phyloP scores from a whole-genome alignment of 805 yeast genomes.

The Candida saitoana region DNA sequence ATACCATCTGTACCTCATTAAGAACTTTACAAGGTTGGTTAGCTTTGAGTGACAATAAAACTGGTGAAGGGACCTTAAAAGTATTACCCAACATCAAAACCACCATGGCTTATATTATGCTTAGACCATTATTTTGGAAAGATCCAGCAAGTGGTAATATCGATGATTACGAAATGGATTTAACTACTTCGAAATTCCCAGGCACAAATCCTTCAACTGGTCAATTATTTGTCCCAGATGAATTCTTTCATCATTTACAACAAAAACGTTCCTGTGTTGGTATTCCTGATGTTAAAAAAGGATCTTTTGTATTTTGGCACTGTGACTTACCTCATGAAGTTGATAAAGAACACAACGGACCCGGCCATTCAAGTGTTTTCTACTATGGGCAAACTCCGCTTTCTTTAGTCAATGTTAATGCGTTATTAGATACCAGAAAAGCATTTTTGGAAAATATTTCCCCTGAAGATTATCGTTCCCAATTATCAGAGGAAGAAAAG shows the following conservation, averaged over 20 bases:
- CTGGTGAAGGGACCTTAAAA: conserved; percentile 38
- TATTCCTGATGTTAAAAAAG: conserved; percentile 37
- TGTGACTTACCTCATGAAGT: conserved; percentile 40
- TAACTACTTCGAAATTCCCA: conserved; percentile 31
- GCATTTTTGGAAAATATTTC: conserved; percentile 11
- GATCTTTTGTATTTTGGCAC: conserved; percentile 44
- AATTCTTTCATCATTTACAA: conserved; percentile 31
- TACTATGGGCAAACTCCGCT: conserved; percentile 36
- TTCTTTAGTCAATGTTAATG: conserved; percentile 12
- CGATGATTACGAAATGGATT: conserved; percentile 25
- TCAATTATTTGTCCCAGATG: conserved; percentile 23
- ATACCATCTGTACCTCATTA: conserved; percentile 28
- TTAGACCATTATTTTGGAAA: conserved; percentile 36
- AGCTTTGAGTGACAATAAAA: conserved; percentile 30
- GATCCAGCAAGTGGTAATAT: conserved; percentile 12
- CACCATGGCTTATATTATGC: conserved; percentile 33
- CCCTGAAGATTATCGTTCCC: conserved; percentile 14
- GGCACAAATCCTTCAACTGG: conserved; percentile 36
- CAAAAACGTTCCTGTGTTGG: conserved; percentile 25
- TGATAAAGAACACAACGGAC: conserved; percentile 33
- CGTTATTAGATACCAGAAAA: conserved; percentile 14
- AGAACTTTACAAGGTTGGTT: conserved; percentile 46
- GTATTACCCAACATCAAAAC: conserved; percentile 33
- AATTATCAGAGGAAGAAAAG: conserved; percentile 11
- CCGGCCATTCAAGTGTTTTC: conserved; percentile 35